Evolutionary conservation across 1,284 basidiomycete genomes (phyloP).

Genomic region (Kalmanozyma brasiliensis): DNA sequence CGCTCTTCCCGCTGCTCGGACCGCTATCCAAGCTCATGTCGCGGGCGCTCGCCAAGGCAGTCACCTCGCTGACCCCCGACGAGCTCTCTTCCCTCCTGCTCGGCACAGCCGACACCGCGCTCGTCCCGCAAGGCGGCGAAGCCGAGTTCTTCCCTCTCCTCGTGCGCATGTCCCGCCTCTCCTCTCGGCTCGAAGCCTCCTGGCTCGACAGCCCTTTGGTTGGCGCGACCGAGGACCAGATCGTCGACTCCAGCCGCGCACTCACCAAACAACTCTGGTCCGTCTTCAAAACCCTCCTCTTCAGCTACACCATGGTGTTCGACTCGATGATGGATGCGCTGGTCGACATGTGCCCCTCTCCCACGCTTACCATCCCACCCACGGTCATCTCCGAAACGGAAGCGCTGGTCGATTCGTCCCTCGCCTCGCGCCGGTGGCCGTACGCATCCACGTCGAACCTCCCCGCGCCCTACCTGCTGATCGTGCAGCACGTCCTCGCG

Average conservation of each 20-base stretch:
- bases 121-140: slow-evolving; percentile 13
- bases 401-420: slow-evolving; percentile 1
- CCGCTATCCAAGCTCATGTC: slow-evolving; percentile 61
- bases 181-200: slow-evolving; percentile 21
- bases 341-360: slow-evolving; percentile 63
- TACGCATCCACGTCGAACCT: slow-evolving; percentile 53
- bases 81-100: slow-evolving; percentile 41
- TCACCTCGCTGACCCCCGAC: slow-evolving; percentile 28
- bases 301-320: slow-evolving; percentile 64
- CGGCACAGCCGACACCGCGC: slow-evolving; percentile 21
- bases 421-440: slow-evolving; percentile 34
- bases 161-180: slow-evolving; percentile 46
- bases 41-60: slow-evolving; percentile 43
- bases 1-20: slow-evolving; percentile 54
- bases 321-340: slow-evolving; percentile 62
- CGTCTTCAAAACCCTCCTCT: slow-evolving; percentile 61
- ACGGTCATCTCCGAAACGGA: slow-evolving; percentile 7
- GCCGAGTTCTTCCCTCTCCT: slow-evolving; percentile 33
- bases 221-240: slow-evolving; percentile 31
- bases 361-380: slow-evolving; percentile 48
- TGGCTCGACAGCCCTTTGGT: slow-evolving; percentile 47
- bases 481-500: slow-evolving; percentile 49
- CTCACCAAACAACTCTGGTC: slow-evolving; percentile 58
- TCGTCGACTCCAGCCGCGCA: slow-evolving; percentile 28
- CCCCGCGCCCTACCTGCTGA: slow-evolving; percentile 49